These are phyloP conservation scores for Xerocomus potaroensis DNA, from an alignment of 768 basidiomycete genomes.

Conservation along the genomic window DNA sequence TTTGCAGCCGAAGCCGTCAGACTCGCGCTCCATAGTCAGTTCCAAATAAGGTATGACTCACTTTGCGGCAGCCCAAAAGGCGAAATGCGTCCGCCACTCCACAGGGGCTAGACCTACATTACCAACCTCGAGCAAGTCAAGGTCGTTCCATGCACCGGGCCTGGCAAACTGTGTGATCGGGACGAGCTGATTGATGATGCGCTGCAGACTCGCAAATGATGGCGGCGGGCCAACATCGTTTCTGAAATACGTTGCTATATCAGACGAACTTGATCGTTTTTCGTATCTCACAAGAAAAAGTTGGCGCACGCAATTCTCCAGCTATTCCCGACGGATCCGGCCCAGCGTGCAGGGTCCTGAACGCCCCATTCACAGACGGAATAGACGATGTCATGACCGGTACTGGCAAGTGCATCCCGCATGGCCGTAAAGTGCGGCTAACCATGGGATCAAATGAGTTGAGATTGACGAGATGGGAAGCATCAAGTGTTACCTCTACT, in stretches of 20 bases:
- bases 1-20: not conserved
- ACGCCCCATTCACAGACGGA: conserved; percentile 52
- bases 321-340: conserved; percentile 43
- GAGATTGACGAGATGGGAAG: not conserved
- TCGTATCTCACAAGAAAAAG: too few species aligned
- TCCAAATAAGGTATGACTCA: not conserved
- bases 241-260: not conserved
- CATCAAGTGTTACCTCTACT: conserved; percentile 10
- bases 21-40: not conserved
- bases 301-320: conserved; percentile 44
- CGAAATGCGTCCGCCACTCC: conserved; percentile 11
- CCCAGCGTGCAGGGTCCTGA: conserved; percentile 50
- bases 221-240: conserved; percentile 10
- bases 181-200: conserved; percentile 27
- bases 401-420: conserved; percentile 7
- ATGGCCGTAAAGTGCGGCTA: conserved; percentile 4
- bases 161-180: conserved; percentile 47
- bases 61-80: conserved; percentile 14
- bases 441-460: not conserved
- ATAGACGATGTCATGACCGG: conserved; percentile 34
- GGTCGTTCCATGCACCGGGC: conserved; percentile 46
- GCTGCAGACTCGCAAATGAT: conserved; percentile 10
- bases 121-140: conserved; percentile 53
- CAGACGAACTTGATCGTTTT: too few species aligned
- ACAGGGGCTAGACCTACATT: conserved; percentile 37